Evolutionary conservation across 1,284 basidiomycete genomes (phyloP).

Genomic region (Ceratobasidium sp.): DNA sequence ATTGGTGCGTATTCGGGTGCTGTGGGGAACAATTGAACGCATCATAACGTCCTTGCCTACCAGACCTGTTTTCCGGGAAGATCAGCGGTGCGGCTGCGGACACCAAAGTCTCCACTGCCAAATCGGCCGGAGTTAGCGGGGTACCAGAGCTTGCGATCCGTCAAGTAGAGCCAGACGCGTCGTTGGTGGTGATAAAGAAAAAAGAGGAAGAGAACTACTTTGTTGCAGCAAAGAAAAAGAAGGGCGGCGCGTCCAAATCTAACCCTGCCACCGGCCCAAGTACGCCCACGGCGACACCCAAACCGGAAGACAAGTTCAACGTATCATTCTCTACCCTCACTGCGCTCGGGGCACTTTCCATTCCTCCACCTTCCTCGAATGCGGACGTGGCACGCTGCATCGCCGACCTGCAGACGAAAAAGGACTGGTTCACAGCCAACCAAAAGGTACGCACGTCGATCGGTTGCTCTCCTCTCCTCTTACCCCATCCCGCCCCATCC

Average conservation of each 20-base stretch:
- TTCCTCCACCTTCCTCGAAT: slow-evolving; percentile 84
- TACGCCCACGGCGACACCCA: slow-evolving; percentile 47
- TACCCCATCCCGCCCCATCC: slow-evolving; percentile 53
- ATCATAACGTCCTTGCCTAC: neutral
- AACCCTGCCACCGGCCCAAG: slow-evolving; percentile 51
- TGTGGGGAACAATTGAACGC: neutral
- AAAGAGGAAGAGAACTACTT: slow-evolving; percentile 89
- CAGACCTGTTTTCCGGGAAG: slow-evolving; percentile 85
- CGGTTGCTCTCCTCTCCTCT: slow-evolving; percentile 55
- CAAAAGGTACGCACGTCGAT: slow-evolving; percentile 54
- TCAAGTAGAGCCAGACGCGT: slow-evolving; percentile 81
- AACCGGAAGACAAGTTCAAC: slow-evolving; percentile 66
- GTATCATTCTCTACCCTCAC: slow-evolving; percentile 87
- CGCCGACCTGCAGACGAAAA: slow-evolving; percentile 93
- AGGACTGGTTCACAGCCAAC: slow-evolving; percentile 88
- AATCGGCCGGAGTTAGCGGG: slow-evolving; percentile 64
- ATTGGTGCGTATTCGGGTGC: slow-evolving; percentile 57
- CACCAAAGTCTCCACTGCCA: slow-evolving; percentile 35
- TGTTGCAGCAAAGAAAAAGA: slow-evolving; percentile 81
- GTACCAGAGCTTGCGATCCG: slow-evolving; percentile 88
- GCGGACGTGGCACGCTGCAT: slow-evolving; percentile 86
- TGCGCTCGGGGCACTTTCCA: slow-evolving; percentile 88
- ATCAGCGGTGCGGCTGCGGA: slow-evolving; percentile 59
- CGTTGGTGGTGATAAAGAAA: slow-evolving; percentile 89
- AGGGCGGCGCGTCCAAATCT: slow-evolving; percentile 59